Base-by-base conservation (phyloP, 768 basidiomycete genomes). In the Leucosporidium scottii region DNA sequence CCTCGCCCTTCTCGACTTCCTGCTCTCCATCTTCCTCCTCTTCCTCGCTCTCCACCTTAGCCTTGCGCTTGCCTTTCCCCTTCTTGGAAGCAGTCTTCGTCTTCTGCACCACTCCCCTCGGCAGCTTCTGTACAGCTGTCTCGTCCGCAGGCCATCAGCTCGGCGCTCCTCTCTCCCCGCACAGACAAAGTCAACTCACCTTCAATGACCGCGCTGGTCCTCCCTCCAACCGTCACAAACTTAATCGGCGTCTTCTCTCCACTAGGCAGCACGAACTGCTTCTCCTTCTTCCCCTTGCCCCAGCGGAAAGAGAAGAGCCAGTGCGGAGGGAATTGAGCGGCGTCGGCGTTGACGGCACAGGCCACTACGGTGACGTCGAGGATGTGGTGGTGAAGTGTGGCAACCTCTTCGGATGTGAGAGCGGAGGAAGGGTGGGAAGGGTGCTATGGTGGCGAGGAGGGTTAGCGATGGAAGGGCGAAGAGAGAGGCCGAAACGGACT, bases 261-360 rank as follows among this genome's bases (percentile, higher is more conserved):
- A 50, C 72, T 70, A 6, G 69, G 65, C 73, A 71, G 50, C 3
- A 39, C 21, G 53, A 58, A 63, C 12, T 65, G 54, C 27, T 61
- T 58, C 21, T 62, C 60, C 59, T 70, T 73, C 65, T 71, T 68
- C 25, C 74, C 74, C 56, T 75, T 76, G 21, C 64, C 67, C 76
- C 76, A 77, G 12, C 76, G 57, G 7, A 63, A 58, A 8, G 62
- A 48, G 67, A 77, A 76, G n/a, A 77, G 61, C 76, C 76, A 77
- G 6, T 66, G 31, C 15, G 47, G 25, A 1, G 76, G 76, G 53
- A 76, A 77, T 54, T 28, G 50, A 0, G 51, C 23, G 27, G 70
- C 65, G n/a, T 76, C 75, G 0, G 76, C 74, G 21, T 73, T 65
- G n/a, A 60, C 73, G 2, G 34, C 59, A 18, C 73, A 71, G 17